Base-by-base conservation (phyloP, 73 alveolate species). In the Symbiodinium pilosum region DNA sequence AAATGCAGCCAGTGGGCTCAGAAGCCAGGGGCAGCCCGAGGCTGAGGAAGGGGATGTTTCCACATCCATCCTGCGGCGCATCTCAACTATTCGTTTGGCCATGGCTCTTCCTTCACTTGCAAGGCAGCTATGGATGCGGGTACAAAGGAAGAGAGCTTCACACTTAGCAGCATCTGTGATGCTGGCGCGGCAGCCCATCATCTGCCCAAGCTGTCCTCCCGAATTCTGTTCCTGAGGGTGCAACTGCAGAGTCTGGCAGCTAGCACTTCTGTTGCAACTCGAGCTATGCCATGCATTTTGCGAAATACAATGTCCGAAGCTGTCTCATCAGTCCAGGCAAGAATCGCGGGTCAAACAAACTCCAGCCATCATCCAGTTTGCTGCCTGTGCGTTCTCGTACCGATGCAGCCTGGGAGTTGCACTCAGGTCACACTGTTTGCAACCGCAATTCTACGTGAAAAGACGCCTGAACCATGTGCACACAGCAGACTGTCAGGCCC, bases 281-380 rank as follows among this genome's bases (percentile, higher is more conserved):
- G n/a, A n/a, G n/a, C n/a, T n/a, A n/a, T n/a, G 64, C 24, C 16
- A 47, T 16, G 9, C 56, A 81, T 32, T 38, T 3, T n/a, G n/a
- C 36, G 18, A 77, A 28, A 32, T 77, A 42, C 54, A 0, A 16
- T 7, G n/a, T 34, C 38, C 30, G 24, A 30, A 0, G 5, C 3
- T 30, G 14, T 8, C 41, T 4, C 8, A 24, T n/a, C n/a, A n/a
- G n/a, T n/a, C 75, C 36, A 12, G 93, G 83, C 93, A 32, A 87
- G 64, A n/a, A 16, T 36, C 94, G 85, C 4, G 94, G 94, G 32
- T 59, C 64, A 54, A 54, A 87, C 68, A 87, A 40, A 38, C 43
- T 87, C 94, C 94, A 87, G 59, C 94, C 94, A n/a, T 87, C 94
- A 56, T 87, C 94, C 40, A 30, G 94, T 9, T 43, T 75, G 34